A percentile compares a stretch with the other conserved stretches of the same genome.
These are phyloP conservation scores for Casuarina glauca DNA, from an alignment of 306 rosid species.

Conservation along the genomic window DNA sequence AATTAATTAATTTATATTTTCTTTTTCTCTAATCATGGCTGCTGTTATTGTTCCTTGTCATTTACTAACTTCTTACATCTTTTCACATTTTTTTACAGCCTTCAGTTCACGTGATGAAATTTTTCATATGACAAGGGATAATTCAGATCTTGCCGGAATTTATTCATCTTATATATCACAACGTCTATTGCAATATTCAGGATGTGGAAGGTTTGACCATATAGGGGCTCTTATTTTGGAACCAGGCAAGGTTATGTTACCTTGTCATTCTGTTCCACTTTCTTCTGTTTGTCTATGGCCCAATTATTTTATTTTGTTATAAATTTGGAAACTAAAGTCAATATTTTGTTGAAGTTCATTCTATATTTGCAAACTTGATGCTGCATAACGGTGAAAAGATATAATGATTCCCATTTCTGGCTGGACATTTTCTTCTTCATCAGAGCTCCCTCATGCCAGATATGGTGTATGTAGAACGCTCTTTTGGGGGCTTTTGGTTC, in stretches of 20 bases:
- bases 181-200: constrained; percentile 50
- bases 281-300: constrained; percentile 12
- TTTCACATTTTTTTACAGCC: constrained; percentile 49
- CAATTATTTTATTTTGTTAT: constrained; percentile 14
- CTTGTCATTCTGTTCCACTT: constrained; percentile 15
- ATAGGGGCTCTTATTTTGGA: constrained; percentile 84
- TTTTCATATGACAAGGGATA: constrained; percentile 66
- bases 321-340: constrained; percentile 6
- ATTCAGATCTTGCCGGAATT: constrained; percentile 61
- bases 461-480: constrained; percentile 16
- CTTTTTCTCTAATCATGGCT: not conserved
- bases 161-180: constrained; percentile 71
- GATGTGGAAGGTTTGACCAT: constrained; percentile 36
- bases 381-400: constrained; percentile 2
- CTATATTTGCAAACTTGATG: not conserved
- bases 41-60: constrained; percentile 14
- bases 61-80: constrained; percentile 31
- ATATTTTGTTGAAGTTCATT: not conserved
- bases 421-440: constrained; percentile 8
- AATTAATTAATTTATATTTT: not conserved
- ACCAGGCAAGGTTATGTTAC: constrained; percentile 67
- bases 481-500: constrained; percentile 21
- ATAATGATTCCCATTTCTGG: constrained; percentile 10
- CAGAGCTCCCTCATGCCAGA: not conserved
- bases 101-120: constrained; percentile 67